phyloP scores from a whole-genome alignment of 768 basidiomycete genomes.

The Tricholoma bakamatsutake region DNA sequence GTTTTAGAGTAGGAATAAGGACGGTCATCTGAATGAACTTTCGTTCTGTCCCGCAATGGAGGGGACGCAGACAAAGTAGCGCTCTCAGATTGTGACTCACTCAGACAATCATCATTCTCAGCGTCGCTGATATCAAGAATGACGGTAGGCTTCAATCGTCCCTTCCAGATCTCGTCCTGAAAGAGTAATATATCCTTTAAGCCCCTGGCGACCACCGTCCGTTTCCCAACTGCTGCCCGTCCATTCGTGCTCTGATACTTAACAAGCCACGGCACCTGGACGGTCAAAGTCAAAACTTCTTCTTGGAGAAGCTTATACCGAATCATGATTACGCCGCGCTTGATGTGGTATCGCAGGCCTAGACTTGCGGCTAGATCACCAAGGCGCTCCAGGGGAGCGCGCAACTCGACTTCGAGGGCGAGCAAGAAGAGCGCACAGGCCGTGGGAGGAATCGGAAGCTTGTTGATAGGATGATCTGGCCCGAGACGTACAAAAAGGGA shows the following conservation, averaged over 20 bases:
- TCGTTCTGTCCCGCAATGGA: neutral
- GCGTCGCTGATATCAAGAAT: slow-evolving; percentile 32
- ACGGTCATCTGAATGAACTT: slow-evolving; percentile 1
- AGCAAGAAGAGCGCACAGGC: slow-evolving; percentile 70
- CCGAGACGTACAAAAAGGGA: slow-evolving; percentile 34
- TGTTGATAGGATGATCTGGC: slow-evolving; percentile 29
- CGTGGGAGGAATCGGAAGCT: slow-evolving; percentile 37
- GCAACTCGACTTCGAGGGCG: slow-evolving; percentile 62
- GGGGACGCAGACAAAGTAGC: neutral
- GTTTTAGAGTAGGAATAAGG: slow-evolving; percentile 2
- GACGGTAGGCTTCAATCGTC: slow-evolving; percentile 32
- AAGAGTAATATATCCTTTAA: slow-evolving; percentile 67
- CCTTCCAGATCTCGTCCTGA: slow-evolving; percentile 54
- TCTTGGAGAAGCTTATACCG: slow-evolving; percentile 67
- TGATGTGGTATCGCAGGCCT: slow-evolving; percentile 43
- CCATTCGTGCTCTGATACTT: slow-evolving; percentile 45
- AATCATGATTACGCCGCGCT: slow-evolving; percentile 53
- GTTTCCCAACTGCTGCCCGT: slow-evolving; percentile 55
- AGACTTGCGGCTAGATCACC: slow-evolving; percentile 54
- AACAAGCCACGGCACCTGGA: slow-evolving; percentile 70
- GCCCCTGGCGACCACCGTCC: slow-evolving; percentile 60
- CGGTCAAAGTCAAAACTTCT: slow-evolving; percentile 50
- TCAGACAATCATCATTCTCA: slow-evolving; percentile 14
- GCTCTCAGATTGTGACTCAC: neutral
- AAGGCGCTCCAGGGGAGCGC: slow-evolving; percentile 45